Conservation (phyloP, 257 asterid species). For the Henckelia pumila region DNA sequence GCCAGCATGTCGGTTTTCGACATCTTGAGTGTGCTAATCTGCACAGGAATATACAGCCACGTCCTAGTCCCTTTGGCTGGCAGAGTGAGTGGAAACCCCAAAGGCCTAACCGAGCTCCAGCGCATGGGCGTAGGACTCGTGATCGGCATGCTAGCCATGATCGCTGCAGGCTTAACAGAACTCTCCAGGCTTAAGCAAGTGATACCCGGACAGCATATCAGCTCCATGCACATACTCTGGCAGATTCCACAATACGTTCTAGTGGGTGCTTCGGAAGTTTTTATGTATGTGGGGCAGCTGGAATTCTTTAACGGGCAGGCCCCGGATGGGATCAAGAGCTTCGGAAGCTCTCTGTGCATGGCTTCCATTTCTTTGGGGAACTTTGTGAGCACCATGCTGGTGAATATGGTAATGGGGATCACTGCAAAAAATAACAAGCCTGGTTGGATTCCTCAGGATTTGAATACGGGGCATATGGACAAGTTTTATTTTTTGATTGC, state of each 20-base stretch:
- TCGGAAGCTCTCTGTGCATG: slow-evolving; percentile 79
- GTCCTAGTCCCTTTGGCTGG: slow-evolving; percentile 51
- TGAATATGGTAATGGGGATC: slow-evolving; percentile 55
- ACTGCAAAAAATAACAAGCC: slow-evolving; percentile 37
- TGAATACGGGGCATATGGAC: slow-evolving; percentile 61
- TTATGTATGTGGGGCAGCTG: slow-evolving; percentile 87
- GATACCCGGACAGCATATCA: slow-evolving; percentile 28
- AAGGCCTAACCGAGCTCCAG: slow-evolving; percentile 71
- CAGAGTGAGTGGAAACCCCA: slow-evolving; percentile 43
- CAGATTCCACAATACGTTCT: slow-evolving; percentile 67
- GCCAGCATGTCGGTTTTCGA: slow-evolving; percentile 87
- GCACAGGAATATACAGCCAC: slow-evolving; percentile 53
- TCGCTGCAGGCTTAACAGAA: slow-evolving; percentile 63
- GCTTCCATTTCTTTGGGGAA: slow-evolving; percentile 76
- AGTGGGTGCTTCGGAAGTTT: slow-evolving; percentile 85
- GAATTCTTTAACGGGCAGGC: slow-evolving; percentile 75
- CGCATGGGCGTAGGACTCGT: slow-evolving; percentile 81
- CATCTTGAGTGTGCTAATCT: slow-evolving; percentile 61
- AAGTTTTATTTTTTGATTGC: slow-evolving; percentile 61
- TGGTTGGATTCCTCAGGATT: slow-evolving; percentile 70
- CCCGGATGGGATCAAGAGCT: slow-evolving; percentile 80
- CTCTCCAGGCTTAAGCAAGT: slow-evolving; percentile 38
- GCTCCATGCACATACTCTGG: slow-evolving; percentile 61
- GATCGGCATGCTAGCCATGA: slow-evolving; percentile 64
- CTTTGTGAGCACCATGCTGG: slow-evolving; percentile 63